These are phyloP conservation scores for Gyromitra esculenta DNA, from an alignment of 2,329 filamentous ascomycete species.

Conservation along the genomic window DNA sequence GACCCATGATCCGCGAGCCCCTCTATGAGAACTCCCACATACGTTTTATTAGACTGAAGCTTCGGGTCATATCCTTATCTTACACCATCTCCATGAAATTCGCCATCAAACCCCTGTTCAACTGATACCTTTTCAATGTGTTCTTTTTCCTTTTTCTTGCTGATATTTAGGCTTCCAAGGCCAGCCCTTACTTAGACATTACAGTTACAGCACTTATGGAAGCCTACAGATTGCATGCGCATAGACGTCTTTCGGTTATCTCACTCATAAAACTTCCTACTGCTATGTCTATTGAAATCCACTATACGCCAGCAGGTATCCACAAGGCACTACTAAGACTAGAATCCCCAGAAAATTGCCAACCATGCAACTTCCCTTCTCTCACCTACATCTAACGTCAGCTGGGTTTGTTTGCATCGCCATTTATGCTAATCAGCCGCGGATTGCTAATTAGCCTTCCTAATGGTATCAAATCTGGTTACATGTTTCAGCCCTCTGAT, in stretches of 20 bases:
- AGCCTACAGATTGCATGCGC: neutral
- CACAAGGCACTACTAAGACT: neutral
- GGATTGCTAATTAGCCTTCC: neutral
- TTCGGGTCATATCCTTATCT: too few species aligned
- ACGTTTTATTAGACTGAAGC: too few species aligned
- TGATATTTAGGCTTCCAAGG: neutral
- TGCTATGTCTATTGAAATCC: neutral
- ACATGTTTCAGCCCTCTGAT: constrained; percentile 26
- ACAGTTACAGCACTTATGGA: neutral
- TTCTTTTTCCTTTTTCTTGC: neutral
- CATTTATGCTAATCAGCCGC: neutral
- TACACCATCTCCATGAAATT: too few species aligned
- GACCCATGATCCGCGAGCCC: too few species aligned
- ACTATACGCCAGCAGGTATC: neutral
- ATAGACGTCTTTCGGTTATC: constrained; percentile 4
- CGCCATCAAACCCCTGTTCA: too few species aligned
- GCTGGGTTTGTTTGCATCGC: constrained; percentile 8
- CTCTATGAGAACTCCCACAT: too few species aligned
- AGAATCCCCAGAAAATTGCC: neutral
- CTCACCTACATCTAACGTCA: constrained; percentile 4
- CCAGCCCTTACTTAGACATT: neutral
- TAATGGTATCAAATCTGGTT: constrained; percentile 1
- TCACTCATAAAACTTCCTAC: neutral
- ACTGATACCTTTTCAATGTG: too few species aligned
- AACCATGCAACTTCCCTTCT: neutral